Evolutionary conservation across 2,329 filamentous ascomycete genomes (phyloP), one percentile per base, ranked within the genome.

Genomic region (Curvularia eragrostidis): DNA sequence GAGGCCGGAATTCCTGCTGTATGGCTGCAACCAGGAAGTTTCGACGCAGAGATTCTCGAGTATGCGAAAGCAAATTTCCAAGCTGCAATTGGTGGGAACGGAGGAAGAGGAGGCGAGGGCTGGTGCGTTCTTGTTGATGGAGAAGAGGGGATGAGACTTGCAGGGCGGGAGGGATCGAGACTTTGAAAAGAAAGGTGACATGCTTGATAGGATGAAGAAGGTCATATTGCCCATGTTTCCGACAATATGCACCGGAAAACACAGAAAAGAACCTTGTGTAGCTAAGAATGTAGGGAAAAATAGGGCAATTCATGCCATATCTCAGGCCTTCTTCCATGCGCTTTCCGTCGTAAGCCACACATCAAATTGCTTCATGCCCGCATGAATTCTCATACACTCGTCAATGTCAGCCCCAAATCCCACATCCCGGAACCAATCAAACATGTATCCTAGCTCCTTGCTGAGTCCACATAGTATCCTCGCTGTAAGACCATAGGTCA

Each of bases 1-100:
- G 85, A 54, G 82, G 90, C 10, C 89, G 93, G 3, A 80, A 96
- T 43, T 84, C 86, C 18, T 85, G 91, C 24, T 1, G 71, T 75
- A 9, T 75, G 69, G 67, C 80, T 98, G 64, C 95, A 98, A 79
- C 95, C 95, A 0, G 95, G 94, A 1, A 93, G 87, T 15, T 98
- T 90, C 73, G 88, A 97, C 73, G 86, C 90, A 50, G 86, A 87
- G 56, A 89, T 92, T 21, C 73, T 97, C 61, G 80, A 84, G 39
- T 93, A 85, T 75, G 92, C 91, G 3, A 80, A 83, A 59, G 80
- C 80, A 44, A 84, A 89, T 63, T 97, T 95, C 69, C 81, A 87
- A 64, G 87, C 87, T 36, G 89, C 81, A 44, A 83, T 92, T 34
- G 89, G 91, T 41, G 75, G 73, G 0, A 67, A 74, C n/a, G 72